A percentile compares a stretch with the other conserved stretches of the same genome.
phyloP scores from a whole-genome alignment of 331 rosid species.

The Malus hybrid region DNA sequence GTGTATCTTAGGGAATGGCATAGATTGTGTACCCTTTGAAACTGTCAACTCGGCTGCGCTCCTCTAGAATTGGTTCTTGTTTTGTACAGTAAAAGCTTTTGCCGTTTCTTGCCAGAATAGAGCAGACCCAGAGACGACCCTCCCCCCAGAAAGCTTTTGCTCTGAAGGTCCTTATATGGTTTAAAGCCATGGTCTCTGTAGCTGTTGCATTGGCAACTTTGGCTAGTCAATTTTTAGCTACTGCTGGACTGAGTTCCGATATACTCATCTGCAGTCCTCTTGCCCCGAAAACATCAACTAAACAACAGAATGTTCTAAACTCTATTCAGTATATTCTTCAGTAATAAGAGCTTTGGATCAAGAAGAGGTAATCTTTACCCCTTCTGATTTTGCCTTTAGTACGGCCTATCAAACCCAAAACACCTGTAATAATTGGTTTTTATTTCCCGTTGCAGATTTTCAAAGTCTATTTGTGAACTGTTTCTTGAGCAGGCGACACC shows the following conservation, averaged over 20 bases:
- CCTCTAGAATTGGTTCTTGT: too few relatives aligned
- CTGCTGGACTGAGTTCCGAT: constrained; percentile 8
- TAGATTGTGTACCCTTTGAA: too few relatives aligned
- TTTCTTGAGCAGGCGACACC: too few relatives aligned
- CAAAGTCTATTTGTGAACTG: too few relatives aligned
- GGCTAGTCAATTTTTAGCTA: not conserved
- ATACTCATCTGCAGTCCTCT: constrained; percentile 43
- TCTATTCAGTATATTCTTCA: not conserved
- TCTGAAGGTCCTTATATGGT: constrained; percentile 49
- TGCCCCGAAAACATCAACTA: constrained; percentile 37
- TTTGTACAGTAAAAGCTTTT: too few relatives aligned
- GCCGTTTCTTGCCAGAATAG: too few relatives aligned
- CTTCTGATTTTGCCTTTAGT: not conserved
- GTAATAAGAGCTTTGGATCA: not conserved
- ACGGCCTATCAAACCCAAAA: not conserved
- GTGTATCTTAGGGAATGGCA: too few relatives aligned
- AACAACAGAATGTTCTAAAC: not conserved
- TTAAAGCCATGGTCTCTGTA: not conserved
- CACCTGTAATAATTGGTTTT: not conserved
- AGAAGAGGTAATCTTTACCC: not conserved
- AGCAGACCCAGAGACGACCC: too few relatives aligned
- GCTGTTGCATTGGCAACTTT: not conserved
- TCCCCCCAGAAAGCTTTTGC: too few relatives aligned
- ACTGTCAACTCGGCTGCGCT: too few relatives aligned
- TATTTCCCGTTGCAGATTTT: not conserved